Evolutionary conservation across 176 grass and related monocot genomes (phyloP), one percentile per base, ranked within the genome.

Genomic region (Paspalum vaginatum): DNA sequence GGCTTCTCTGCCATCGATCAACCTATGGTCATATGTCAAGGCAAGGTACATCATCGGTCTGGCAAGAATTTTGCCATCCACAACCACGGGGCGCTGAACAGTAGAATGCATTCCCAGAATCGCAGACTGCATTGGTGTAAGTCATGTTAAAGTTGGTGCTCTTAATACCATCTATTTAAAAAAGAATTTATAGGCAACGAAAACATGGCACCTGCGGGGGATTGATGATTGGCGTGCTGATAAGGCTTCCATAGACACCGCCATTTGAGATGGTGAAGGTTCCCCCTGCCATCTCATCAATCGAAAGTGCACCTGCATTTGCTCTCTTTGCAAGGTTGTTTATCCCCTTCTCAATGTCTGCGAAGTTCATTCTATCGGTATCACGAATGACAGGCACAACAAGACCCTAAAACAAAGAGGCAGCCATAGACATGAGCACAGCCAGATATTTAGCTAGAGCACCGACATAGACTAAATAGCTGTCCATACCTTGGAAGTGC

Each of bases 401-500:
- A 61, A 94, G 89, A 43, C 92, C 92, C 92, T 94, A 75, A 41
- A 41, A 88, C 32, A 32, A 32, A 32, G 32, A 32, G 32, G 32
- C 32, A 3, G 32, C 1, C 32, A 32, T 32, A 32, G 32, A 32
- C 1, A 32, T 32, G 32, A 32, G 32, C 32, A n/a, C n/a, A n/a
- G n/a, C n/a, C n/a, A n/a, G n/a, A n/a, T n/a, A n/a, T n/a, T n/a
- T n/a, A n/a, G n/a, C n/a, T n/a, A n/a, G n/a, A n/a, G n/a, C n/a
- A n/a, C n/a, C n/a, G n/a, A n/a, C n/a, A n/a, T n/a, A n/a, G n/a
- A n/a, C n/a, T n/a, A n/a, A n/a, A n/a, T n/a, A n/a, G n/a, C n/a
- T n/a, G n/a, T n/a, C n/a, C n/a, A n/a, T 70, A 90, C 94, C 94
- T 97, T 94, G 24, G 92, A 85, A 77, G 95, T 98, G 75, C 95